Conservation (phyloP, 495 filamentous ascomycete species). For the Hypomontagnella submonticulosa region DNA sequence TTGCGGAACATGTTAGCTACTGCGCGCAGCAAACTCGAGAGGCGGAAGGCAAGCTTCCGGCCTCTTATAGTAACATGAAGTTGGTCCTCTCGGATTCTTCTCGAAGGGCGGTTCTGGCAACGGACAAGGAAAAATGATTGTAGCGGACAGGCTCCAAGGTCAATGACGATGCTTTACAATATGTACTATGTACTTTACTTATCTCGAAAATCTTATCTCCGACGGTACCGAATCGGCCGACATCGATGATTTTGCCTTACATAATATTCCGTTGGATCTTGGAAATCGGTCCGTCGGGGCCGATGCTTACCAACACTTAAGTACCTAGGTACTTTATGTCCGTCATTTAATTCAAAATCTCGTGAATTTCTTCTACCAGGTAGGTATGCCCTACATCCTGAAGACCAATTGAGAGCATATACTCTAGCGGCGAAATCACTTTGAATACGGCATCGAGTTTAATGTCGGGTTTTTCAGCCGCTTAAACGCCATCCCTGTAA, state of each 20-base stretch:
- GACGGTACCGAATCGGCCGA: constrained; percentile 25
- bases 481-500: constrained; percentile 35
- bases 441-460: constrained; percentile 11
- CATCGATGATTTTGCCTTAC: neutral
- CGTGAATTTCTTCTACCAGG: too few relatives aligned
- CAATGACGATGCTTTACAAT: constrained; percentile 36
- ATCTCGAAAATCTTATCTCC: constrained; percentile 41
- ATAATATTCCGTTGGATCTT: too few relatives aligned
- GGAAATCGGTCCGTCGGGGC: constrained; percentile 14
- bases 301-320: constrained; percentile 12
- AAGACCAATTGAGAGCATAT: too few relatives aligned
- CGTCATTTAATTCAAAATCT: too few relatives aligned
- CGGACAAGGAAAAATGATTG: neutral
- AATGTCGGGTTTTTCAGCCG: constrained; percentile 5
- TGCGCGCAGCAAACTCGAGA: constrained; percentile 18
- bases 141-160: constrained; percentile 24
- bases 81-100: neutral
- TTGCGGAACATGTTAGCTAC: constrained; percentile 46
- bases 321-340: neutral
- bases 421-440: too few relatives aligned
- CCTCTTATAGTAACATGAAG: constrained; percentile 28
- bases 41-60: constrained; percentile 41
- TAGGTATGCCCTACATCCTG: too few relatives aligned
- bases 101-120: neutral
- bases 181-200: constrained; percentile 30